Evolutionary conservation across 2,329 filamentous ascomycete species (phyloP).

Genomic region (Talaromyces islandicus): DNA sequence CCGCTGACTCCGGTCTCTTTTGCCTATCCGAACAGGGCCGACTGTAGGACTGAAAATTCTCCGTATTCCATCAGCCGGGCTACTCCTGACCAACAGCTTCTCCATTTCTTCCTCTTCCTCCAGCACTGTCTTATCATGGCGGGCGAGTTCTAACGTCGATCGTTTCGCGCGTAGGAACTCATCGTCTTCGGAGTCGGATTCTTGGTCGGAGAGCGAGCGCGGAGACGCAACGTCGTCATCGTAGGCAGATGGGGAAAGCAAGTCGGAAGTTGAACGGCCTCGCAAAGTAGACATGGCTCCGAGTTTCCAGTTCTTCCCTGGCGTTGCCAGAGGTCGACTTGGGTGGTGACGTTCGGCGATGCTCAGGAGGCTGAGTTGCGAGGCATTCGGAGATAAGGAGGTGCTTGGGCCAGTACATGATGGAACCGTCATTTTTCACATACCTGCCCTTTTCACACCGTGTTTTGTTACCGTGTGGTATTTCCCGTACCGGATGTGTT

Average conservation of each 20-base stretch:
- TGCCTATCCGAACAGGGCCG: slow-evolving; percentile 46
- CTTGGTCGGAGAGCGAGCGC: slow-evolving; percentile 58
- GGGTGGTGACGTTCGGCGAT: neutral
- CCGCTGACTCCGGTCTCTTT: slow-evolving; percentile 47
- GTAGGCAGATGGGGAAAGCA: slow-evolving; percentile 60
- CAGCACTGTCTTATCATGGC: slow-evolving; percentile 64
- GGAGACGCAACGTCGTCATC: slow-evolving; percentile 65
- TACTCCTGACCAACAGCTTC: slow-evolving; percentile 38
- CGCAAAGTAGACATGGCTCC: slow-evolving; percentile 12
- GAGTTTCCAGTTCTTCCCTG: neutral
- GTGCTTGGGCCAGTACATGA: neutral
- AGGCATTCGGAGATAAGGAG: neutral
- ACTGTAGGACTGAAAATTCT: slow-evolving; percentile 38
- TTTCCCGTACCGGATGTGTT: neutral
- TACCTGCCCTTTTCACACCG: neutral
- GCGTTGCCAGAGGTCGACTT: neutral
- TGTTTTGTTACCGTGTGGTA: neutral
- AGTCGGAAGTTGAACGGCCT: slow-evolving; percentile 31
- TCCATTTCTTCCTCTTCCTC: slow-evolving; percentile 65
- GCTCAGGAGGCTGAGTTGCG: neutral
- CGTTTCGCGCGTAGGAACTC: slow-evolving; percentile 59
- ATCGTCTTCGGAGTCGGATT: slow-evolving; percentile 72
- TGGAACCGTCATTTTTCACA: slow-evolving; percentile 2
- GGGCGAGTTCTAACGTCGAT: slow-evolving; percentile 63
- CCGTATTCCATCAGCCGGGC: slow-evolving; percentile 29